phyloP scores from a whole-genome alignment of 2,329 filamentous ascomycete genomes.

The Thielaviopsis populi region DNA sequence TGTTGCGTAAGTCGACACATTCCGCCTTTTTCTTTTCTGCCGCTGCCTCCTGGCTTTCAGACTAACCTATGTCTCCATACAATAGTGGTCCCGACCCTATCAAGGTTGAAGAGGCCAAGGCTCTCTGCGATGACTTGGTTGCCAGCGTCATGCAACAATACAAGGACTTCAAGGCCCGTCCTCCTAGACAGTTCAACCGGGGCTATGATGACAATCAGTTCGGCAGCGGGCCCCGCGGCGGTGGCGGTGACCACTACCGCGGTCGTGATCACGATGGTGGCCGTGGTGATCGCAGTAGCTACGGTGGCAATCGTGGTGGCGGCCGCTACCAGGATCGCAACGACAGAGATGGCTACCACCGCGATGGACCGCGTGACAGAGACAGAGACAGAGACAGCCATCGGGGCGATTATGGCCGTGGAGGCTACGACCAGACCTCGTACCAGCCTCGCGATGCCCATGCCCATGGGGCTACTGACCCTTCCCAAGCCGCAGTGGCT shows the following conservation, averaged over 20 bases:
- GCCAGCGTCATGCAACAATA: slow-evolving; percentile 79
- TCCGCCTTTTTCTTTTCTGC: neutral
- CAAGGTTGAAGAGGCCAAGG: slow-evolving; percentile 75
- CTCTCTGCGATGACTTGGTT: slow-evolving; percentile 77
- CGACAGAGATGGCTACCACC: slow-evolving; percentile 18
- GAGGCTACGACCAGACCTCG: slow-evolving; percentile 19
- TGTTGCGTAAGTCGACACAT: slow-evolving; percentile 54
- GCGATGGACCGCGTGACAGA: slow-evolving; percentile 20
- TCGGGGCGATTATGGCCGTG: slow-evolving; percentile 21
- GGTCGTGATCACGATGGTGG: slow-evolving; percentile 18
- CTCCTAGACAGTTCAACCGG: slow-evolving; percentile 49
- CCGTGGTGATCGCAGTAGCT: slow-evolving; percentile 20
- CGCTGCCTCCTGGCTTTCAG: neutral
- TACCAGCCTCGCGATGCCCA: slow-evolving; percentile 18
- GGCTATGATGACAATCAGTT: slow-evolving; percentile 28
- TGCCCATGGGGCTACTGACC: neutral
- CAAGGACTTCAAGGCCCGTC: slow-evolving; percentile 74
- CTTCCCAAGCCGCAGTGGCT: slow-evolving; percentile 20
- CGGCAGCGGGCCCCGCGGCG: slow-evolving; percentile 25
- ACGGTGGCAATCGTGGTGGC: slow-evolving; percentile 19
- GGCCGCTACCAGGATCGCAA: slow-evolving; percentile 5
- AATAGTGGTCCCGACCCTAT: slow-evolving; percentile 67
- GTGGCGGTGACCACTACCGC: slow-evolving; percentile 24
- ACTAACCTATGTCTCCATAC: slow-evolving; percentile 23
- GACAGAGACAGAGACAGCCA: slow-evolving; percentile 19